Base-by-base conservation (phyloP, 768 basidiomycete species). In the Cystobasidium ongulense region DNA sequence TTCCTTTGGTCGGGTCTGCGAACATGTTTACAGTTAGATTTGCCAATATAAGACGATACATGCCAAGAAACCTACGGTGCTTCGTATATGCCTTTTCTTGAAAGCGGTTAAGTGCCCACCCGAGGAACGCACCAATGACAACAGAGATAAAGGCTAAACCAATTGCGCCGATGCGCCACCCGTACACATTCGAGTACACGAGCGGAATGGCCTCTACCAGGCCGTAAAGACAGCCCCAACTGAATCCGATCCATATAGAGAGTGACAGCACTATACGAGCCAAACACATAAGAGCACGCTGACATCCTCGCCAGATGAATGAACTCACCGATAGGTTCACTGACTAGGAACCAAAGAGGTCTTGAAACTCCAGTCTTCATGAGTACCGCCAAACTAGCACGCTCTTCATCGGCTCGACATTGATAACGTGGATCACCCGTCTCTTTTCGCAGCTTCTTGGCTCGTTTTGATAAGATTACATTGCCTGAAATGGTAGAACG, bases 401-500 rank as follows among this genome's bases (percentile, higher is more conserved):
- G 84, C 75, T 90, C 87, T 74, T 86, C 86, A 77, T 90, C 89
- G 1, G 86, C 83, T 25, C 85, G 83, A 0, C 88, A 85, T 27
- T 85, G 84, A 78, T 89, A 90, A 27, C 86, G 82, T 15, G 81
- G 75, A 76, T 92, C 83, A 8, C 88, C 88, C 0, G 87, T 88
- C 70, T 86, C 82, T 79, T 87, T 88, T 61, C 91, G 85, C 65
- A 87, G 76, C 75, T 85, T 84, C 75, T 83, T 84, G 0, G 91
- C 91, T 29, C 87, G 81, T 3, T 86, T 84, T 0, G 85, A 86
- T 23, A 93, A 84, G 17, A 94, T 82, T 61, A 93, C 87, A 0
- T 87, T 84, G 0, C 80, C 79, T 77, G 35, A 10, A 33, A 36
- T 13, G 13, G 43, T n/a, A 46, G 13, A 46, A 46, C 13, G n/a